A percentile compares a stretch with the other conserved stretches of the same genome.
Conservation (phyloP, 2,329 filamentous ascomycete species). For the Chaetomium sp. region DNA sequence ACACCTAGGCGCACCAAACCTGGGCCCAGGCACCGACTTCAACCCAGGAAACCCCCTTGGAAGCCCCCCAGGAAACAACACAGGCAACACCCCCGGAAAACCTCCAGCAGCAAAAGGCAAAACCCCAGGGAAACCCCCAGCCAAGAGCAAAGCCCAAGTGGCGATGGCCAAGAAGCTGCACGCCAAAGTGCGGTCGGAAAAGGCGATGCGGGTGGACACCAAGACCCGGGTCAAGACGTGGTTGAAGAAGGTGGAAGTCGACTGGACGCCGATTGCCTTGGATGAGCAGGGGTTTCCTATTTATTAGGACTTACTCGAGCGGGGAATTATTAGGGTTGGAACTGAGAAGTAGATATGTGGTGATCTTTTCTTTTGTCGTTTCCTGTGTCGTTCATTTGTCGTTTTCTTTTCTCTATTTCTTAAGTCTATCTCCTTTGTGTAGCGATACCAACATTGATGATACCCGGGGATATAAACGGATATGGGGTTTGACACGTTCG, state of each 20-base stretch:
- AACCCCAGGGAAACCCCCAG: not conserved
- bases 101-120: too few relatives aligned
- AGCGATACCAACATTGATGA: too few relatives aligned
- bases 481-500: not conserved
- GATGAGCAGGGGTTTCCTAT: constrained; percentile 17
- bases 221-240: constrained; percentile 18
- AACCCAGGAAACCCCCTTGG: too few relatives aligned
- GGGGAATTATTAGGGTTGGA: too few relatives aligned
- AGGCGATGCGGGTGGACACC: constrained; percentile 17
- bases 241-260: constrained; percentile 17
- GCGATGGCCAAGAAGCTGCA: constrained; percentile 15
- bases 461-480: too few relatives aligned
- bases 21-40: too few relatives aligned
- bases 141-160: not conserved
- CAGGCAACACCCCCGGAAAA: too few relatives aligned
- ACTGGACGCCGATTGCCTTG: constrained; percentile 6
- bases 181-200: constrained; percentile 19
- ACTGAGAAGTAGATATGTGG: too few relatives aligned
- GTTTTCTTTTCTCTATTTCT: too few relatives aligned
- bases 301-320: too few relatives aligned
- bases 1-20: too few relatives aligned
- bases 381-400: not conserved
- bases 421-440: not conserved
- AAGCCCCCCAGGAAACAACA: too few relatives aligned
- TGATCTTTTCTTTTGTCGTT: not conserved